These are phyloP conservation scores for Cadophora sp. DNA, from an alignment of 2,329 filamentous ascomycete species.

Conservation along the genomic window DNA sequence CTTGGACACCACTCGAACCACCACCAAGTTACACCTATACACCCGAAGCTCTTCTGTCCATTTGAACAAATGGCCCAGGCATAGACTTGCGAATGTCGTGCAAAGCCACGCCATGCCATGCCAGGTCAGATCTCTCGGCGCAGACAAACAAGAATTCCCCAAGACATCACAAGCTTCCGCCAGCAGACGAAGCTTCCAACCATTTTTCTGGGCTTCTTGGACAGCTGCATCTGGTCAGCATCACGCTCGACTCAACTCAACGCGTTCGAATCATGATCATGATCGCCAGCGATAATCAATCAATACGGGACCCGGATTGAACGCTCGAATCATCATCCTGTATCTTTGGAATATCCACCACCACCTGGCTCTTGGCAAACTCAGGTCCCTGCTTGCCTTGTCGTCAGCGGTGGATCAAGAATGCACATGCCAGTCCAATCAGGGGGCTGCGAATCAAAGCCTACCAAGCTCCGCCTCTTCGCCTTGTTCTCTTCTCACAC, in stretches of 20 bases:
- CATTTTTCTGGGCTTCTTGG: neutral
- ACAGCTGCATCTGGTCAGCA: slow-evolving; percentile 2
- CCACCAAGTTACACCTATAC: too few relatives aligned
- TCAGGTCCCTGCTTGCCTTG: too few relatives aligned
- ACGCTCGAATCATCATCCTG: neutral
- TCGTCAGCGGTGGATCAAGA: neutral
- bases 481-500: neutral
- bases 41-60: too few relatives aligned
- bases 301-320: neutral
- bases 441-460: too few relatives aligned
- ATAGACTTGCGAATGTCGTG: neutral
- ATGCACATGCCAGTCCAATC: too few relatives aligned
- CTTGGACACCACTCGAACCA: neutral
- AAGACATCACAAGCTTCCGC: neutral
- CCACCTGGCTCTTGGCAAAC: neutral
- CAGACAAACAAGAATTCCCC: slow-evolving; percentile 1
- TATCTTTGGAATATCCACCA: neutral
- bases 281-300: too few relatives aligned
- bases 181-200: neutral
- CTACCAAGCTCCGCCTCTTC: neutral
- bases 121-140: neutral
- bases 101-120: too few relatives aligned
- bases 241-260: neutral
- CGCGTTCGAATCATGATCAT: slow-evolving; percentile 3
- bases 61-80: neutral